These are phyloP conservation scores for Mycena galericulata DNA, from an alignment of 768 basidiomycete species.

Conservation along the genomic window DNA sequence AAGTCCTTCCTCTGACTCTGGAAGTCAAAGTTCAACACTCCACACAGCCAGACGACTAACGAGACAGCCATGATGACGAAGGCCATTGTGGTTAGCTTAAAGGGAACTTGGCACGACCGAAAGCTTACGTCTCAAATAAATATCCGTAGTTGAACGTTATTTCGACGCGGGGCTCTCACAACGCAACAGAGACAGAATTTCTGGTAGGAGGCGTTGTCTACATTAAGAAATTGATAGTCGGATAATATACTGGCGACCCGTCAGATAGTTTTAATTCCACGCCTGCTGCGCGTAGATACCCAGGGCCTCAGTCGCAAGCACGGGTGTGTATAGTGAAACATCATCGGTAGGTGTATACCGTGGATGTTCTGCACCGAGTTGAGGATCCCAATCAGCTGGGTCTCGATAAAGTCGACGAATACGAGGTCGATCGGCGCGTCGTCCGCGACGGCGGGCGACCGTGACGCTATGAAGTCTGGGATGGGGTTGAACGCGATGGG, in stretches of 20 bases:
- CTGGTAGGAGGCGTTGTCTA: neutral
- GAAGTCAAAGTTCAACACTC: too few relatives aligned
- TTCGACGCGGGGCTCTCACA: too few relatives aligned
- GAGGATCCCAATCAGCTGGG: constrained; percentile 62
- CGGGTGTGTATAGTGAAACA: constrained; percentile 64
- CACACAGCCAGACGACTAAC: too few relatives aligned
- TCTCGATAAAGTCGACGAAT: constrained; percentile 77
- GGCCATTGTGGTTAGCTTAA: too few relatives aligned
- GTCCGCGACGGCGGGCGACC: constrained; percentile 61
- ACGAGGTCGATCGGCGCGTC: constrained; percentile 76
- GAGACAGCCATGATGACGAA: too few relatives aligned
- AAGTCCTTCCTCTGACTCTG: too few relatives aligned
- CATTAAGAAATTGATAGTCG: neutral
- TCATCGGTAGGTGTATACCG: constrained; percentile 64
- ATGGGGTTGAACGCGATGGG: constrained; percentile 66
- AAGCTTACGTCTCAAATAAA: too few relatives aligned
- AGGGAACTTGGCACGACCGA: too few relatives aligned
- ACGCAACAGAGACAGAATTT: too few relatives aligned
- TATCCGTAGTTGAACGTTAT: too few relatives aligned
- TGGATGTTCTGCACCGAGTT: constrained; percentile 66
- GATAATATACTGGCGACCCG: neutral
- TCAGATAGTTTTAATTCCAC: constrained; percentile 52
- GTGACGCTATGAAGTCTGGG: constrained; percentile 72
- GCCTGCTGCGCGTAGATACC: constrained; percentile 66
- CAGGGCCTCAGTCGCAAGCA: constrained; percentile 63